These are phyloP conservation scores for Podaxis rugospora DNA, from an alignment of 768 basidiomycete genomes.

Conservation along the genomic window DNA sequence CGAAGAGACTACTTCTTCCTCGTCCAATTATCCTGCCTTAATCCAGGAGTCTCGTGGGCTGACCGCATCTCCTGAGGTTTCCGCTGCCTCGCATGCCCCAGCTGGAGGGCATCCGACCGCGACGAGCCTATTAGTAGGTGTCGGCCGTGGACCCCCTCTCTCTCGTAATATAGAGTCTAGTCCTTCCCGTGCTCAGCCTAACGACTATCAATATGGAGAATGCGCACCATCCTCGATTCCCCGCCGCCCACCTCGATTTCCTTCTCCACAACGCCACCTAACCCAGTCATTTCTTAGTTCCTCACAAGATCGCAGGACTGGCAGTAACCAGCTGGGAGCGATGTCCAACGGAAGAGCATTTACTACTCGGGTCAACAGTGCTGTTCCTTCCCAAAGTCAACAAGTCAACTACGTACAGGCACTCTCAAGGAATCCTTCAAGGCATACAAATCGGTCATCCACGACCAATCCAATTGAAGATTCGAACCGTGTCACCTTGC, in stretches of 20 bases:
- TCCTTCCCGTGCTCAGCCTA: background rate
- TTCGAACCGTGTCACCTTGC: background rate
- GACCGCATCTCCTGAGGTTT: no score
- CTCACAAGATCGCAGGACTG: background rate
- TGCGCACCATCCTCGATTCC: background rate
- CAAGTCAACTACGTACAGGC: background rate
- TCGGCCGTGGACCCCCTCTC: no score
- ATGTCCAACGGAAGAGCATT: background rate
- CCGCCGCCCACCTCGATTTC: background rate
- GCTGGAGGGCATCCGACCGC: no score
- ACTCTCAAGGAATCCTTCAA: background rate
- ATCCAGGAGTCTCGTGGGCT: no score
- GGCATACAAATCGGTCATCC: background rate
- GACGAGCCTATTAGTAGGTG: no score
- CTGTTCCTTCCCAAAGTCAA: background rate
- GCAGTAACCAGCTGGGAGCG: background rate
- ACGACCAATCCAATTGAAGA: background rate
- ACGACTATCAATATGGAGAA: background rate
- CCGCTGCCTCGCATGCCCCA: no score
- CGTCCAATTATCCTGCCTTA: no score
- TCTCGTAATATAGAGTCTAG: background rate
- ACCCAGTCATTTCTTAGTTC: background rate
- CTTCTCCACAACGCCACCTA: background rate
- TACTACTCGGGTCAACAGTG: background rate
- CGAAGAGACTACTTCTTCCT: no score